phyloP scores from a whole-genome alignment of 139 green algal species.

The Closterium sp. region DNA sequence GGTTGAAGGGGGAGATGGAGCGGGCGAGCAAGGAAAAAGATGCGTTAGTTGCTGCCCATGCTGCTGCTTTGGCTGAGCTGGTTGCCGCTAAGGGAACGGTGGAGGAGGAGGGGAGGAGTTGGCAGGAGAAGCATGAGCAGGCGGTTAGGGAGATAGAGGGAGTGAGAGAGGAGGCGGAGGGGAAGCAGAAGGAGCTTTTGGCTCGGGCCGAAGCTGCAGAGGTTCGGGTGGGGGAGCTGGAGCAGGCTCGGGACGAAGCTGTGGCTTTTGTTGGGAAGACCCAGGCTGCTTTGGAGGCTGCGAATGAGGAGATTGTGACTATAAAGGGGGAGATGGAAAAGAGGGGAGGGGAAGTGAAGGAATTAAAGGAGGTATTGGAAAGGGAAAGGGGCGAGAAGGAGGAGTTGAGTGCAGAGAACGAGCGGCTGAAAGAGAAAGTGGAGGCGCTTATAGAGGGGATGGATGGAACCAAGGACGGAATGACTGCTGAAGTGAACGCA shows the following conservation, averaged over 20 bases:
- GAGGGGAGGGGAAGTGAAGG: not conserved
- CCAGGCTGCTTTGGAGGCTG: not conserved
- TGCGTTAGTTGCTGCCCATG: not conserved
- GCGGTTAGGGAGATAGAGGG: not conserved
- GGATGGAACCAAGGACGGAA: not conserved
- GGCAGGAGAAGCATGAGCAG: not conserved
- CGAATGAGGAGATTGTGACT: not conserved
- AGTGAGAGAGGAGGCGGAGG: slow-evolving; percentile 8
- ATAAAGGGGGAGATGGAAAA: not conserved
- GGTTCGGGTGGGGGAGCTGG: not conserved
- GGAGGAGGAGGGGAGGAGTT: not conserved
- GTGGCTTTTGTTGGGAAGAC: not conserved
- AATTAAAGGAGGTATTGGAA: not conserved
- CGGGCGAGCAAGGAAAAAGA: not conserved
- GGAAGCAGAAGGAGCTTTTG: not conserved
- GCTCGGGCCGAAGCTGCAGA: not conserved
- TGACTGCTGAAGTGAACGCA: not conserved
- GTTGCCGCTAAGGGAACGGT: not conserved
- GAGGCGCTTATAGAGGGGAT: not conserved
- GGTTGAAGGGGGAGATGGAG: not conserved
- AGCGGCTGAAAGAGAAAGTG: not conserved
- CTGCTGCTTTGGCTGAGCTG: not conserved
- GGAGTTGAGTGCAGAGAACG: not conserved
- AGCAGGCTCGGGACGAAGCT: not conserved
- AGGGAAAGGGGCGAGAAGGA: not conserved